Evolutionary conservation across 768 basidiomycete species (phyloP).

Genomic region (Lactarius hengduanensis): DNA sequence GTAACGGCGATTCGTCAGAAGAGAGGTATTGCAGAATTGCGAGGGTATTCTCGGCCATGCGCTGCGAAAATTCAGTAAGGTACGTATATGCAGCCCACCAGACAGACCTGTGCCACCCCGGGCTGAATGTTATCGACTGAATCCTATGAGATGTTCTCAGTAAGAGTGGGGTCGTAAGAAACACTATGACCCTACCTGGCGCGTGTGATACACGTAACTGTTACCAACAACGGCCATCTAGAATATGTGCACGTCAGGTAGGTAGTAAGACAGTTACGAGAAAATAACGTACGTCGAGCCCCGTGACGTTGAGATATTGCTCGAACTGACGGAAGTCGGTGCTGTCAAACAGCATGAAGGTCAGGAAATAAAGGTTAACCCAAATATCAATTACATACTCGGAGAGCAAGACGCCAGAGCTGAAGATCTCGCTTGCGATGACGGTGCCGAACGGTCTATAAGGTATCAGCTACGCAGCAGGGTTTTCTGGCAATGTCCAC

Average conservation of each 20-base stretch:
- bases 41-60: conserved; percentile 88
- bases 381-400: conserved; percentile 51
- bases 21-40: conserved; percentile 76
- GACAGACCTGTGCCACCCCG: conserved; percentile 62
- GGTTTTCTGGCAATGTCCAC: neutral
- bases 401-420: conserved; percentile 84
- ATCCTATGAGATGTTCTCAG: conserved; percentile 45
- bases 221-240: conserved; percentile 91
- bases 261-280: neutral
- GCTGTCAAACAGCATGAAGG: conserved; percentile 39
- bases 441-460: conserved; percentile 81
- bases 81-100: too few relatives aligned
- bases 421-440: conserved; percentile 89
- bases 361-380: conserved; percentile 5
- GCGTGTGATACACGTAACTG: conserved; percentile 93
- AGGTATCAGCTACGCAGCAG: neutral
- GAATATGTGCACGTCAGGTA: conserved; percentile 6
- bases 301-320: conserved; percentile 84
- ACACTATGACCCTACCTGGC: conserved; percentile 51
- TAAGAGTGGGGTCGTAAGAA: neutral
- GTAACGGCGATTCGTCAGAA: conserved; percentile 65
- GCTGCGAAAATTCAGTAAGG: conserved; percentile 41
- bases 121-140: conserved; percentile 78
- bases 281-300: conserved; percentile 67
- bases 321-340: conserved; percentile 97